Conservation (phyloP, 2,329 filamentous ascomycete genomes). For the Thelonectria rubi region DNA sequence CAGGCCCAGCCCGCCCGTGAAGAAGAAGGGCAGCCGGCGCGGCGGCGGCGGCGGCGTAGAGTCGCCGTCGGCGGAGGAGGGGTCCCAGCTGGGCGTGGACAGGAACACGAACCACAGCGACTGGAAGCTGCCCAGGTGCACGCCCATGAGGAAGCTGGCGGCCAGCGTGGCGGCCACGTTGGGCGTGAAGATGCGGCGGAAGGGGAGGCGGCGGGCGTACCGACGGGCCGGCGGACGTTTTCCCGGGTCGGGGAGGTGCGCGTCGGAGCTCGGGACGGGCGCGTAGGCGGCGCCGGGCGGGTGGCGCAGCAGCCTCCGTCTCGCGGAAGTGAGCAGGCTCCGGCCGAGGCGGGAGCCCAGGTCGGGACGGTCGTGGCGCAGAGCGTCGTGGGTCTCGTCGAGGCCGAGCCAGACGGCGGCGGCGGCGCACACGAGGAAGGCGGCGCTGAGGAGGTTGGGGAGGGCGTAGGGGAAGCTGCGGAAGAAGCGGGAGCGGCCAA, state of each 20-base stretch:
- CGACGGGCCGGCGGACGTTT: slow-evolving; percentile 38
- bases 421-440: slow-evolving; percentile 56
- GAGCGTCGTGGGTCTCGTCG: slow-evolving; percentile 62
- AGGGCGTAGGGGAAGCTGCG: slow-evolving; percentile 61
- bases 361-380: slow-evolving; percentile 52
- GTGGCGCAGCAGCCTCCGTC: slow-evolving; percentile 31
- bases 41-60: too few species aligned
- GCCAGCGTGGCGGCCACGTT: slow-evolving; percentile 65
- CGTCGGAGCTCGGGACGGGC: slow-evolving; percentile 35
- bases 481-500: slow-evolving; percentile 58
- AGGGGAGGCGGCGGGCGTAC: slow-evolving; percentile 59
- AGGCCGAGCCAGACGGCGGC: slow-evolving; percentile 59
- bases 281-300: slow-evolving; percentile 32
- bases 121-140: slow-evolving; percentile 81
- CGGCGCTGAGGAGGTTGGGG: slow-evolving; percentile 62
- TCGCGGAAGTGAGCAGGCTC: slow-evolving; percentile 45
- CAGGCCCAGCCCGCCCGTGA: slow-evolving; percentile 80
- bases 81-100: slow-evolving; percentile 71
- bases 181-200: slow-evolving; percentile 63
- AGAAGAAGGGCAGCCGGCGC: slow-evolving; percentile 64
- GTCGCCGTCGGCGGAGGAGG: slow-evolving; percentile 46
- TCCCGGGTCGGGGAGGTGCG: slow-evolving; percentile 31
- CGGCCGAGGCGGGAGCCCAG: slow-evolving; percentile 53
- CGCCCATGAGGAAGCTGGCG: slow-evolving; percentile 74
- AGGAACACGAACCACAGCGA: slow-evolving; percentile 81